Conservation (phyloP, 2,329 filamentous ascomycete species). For the Berkeleyomyces basicola region DNA sequence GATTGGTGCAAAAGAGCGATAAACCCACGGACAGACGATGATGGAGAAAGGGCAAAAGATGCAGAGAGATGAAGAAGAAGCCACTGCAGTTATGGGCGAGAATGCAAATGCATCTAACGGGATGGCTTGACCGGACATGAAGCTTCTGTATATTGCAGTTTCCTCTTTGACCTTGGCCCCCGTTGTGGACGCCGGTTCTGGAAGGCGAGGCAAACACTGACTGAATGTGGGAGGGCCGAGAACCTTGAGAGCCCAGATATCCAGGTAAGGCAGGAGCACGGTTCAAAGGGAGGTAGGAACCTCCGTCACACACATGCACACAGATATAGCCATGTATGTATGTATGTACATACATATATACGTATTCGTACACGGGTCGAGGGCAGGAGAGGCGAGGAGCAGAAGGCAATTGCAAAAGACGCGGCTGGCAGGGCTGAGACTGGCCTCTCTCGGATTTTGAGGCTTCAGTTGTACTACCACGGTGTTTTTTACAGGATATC, state of each 20-base stretch:
- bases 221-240: background rate
- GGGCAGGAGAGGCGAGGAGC: too few relatives aligned
- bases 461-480: too few relatives aligned
- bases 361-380: too few relatives aligned
- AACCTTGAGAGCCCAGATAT: background rate
- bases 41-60: background rate
- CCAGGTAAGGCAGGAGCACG: constrained; percentile 1
- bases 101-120: background rate
- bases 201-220: background rate
- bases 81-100: too few relatives aligned
- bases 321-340: background rate
- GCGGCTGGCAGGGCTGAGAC: too few relatives aligned
- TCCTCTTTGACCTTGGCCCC: background rate
- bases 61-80: background rate
- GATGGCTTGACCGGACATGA: constrained; percentile 1
- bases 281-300: background rate
- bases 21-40: too few relatives aligned
- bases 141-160: constrained; percentile 4
- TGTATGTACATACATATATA: too few relatives aligned
- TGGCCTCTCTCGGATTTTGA: too few relatives aligned
- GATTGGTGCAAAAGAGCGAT: too few relatives aligned
- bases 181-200: background rate
- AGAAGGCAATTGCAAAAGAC: too few relatives aligned
- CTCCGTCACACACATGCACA: background rate
- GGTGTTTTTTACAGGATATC: background rate